Percentiles rank a stretch among this genome's conserved stretches.
Conservation (phyloP, 495 filamentous ascomycete genomes). For the Diplogelasinospora grovesii region DNA sequence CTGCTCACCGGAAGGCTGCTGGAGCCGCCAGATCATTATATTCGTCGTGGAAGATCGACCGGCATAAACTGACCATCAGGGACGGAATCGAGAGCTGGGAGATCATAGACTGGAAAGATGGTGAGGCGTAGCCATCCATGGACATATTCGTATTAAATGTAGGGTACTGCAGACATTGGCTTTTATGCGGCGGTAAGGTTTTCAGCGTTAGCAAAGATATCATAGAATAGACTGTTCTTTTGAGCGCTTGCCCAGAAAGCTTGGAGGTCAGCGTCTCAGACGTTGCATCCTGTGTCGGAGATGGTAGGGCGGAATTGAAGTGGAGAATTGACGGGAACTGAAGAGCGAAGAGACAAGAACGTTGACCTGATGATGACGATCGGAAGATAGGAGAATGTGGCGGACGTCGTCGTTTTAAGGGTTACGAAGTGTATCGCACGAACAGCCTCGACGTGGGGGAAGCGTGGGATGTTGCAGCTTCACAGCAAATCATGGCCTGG, state of each 20-base stretch:
- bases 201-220: too few species aligned
- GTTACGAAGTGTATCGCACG: slow-evolving; percentile 6
- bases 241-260: too few species aligned
- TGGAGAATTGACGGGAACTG: background rate
- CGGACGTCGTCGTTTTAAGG: slow-evolving; percentile 25
- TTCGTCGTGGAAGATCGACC: slow-evolving; percentile 56
- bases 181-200: too few species aligned
- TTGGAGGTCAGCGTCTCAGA: too few species aligned
- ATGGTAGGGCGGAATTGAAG: background rate
- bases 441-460: slow-evolving; percentile 26
- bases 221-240: too few species aligned
- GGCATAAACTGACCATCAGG: slow-evolving; percentile 52
- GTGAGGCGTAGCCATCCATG: too few species aligned
- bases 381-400: slow-evolving; percentile 1
- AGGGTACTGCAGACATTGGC: too few species aligned
- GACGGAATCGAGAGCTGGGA: slow-evolving; percentile 53
- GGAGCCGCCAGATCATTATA: slow-evolving; percentile 46
- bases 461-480: slow-evolving; percentile 27
- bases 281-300: too few species aligned
- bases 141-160: too few species aligned
- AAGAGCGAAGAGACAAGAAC: background rate
- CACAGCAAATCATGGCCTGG: slow-evolving; percentile 15
- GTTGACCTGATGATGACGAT: too few species aligned
- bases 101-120: slow-evolving; percentile 52
- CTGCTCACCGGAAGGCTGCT: slow-evolving; percentile 47